These are phyloP conservation scores for Neurospora pannonica DNA, from an alignment of 495 filamentous ascomycete genomes.

Conservation along the genomic window DNA sequence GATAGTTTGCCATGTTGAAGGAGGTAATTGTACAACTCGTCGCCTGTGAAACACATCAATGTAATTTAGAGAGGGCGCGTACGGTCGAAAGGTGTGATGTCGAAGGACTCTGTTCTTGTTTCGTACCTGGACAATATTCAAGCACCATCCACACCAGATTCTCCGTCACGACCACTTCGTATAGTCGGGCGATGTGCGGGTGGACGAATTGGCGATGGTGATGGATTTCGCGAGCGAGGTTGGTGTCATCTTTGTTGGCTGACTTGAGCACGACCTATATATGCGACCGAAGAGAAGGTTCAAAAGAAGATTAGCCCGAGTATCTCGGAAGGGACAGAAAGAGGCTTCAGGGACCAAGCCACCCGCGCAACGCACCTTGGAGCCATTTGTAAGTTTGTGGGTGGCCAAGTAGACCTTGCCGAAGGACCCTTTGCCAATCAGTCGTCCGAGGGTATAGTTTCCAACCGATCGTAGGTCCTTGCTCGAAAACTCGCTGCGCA, in stretches of 20 bases:
- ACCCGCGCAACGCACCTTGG: constrained; percentile 58
- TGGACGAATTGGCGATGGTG: constrained; percentile 97
- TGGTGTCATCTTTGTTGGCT: constrained; percentile 88
- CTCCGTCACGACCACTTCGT: constrained; percentile 97
- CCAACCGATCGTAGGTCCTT: constrained; percentile 85
- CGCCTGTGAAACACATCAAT: constrained; percentile 46
- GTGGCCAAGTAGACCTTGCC: constrained; percentile 95
- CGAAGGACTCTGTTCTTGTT: not conserved
- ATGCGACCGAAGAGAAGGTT: not conserved
- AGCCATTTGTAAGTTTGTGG: constrained; percentile 97
- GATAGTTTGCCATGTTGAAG: constrained; percentile 75
- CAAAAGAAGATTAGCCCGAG: not conserved
- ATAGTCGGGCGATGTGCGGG: constrained; percentile 91
- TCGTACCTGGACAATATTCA: constrained; percentile 90
- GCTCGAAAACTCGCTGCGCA: constrained; percentile 79
- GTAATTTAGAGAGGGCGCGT: constrained; percentile 2
- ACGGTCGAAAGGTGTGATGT: not conserved
- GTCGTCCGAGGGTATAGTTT: constrained; percentile 81
- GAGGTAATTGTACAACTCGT: constrained; percentile 95
- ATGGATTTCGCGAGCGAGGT: constrained; percentile 93
- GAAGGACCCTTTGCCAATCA: constrained; percentile 96
- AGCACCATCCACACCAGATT: constrained; percentile 89
- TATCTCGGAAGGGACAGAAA: not conserved
- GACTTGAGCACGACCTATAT: constrained; percentile 91
- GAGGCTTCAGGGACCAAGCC: not conserved